Evolutionary conservation across 768 basidiomycete species (phyloP), one percentile per base, ranked within the genome.

Genomic region (Calocera viscosa): DNA sequence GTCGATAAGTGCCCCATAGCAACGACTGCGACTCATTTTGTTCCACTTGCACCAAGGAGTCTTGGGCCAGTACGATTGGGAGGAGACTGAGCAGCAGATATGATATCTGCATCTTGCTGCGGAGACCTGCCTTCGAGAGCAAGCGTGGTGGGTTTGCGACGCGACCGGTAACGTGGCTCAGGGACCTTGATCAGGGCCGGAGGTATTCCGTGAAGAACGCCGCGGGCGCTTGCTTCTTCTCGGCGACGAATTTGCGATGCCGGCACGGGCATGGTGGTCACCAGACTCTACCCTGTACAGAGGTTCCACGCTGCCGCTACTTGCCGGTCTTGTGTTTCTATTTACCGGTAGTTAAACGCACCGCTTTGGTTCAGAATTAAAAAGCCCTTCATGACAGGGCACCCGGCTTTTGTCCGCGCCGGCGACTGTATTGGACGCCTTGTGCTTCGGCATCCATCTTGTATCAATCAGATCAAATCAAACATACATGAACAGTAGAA

Each of bases 1-100:
- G 91, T 43, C 94, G 80, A 76, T 93, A 96, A 0, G 89, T 80
- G 0, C 92, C 91, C 91, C 91, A 94, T 75, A 90, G 74, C 32
- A 89, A 73, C 1, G 80, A 76, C n/a, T 68, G 64, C 7, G 53
- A 60, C 30, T 60, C 53, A 60, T 60, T 30, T 32, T 60, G 14
- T 10, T 60, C 53, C 19, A 22, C 24, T 32, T 11, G 7, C 10
- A 28, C 7, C 24, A 16, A 16, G 14, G 30, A 2, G 10, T 32
- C 53, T 26, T 60, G 24, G 19, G 30, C 53, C 24, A 60, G 19
- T 3, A 60, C 30, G 30, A 19, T 19, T 60, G 53, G 30, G 14
- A 60, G 14, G 2, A 32, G 10, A 26, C 26, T 22, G 10, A 60
- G 30, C 10, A 60, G 19, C 24, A 60, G 30, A 16, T 32, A 60